Conservation (phyloP, 1,284 basidiomycete species). For the Hemileia vastatrix region DNA sequence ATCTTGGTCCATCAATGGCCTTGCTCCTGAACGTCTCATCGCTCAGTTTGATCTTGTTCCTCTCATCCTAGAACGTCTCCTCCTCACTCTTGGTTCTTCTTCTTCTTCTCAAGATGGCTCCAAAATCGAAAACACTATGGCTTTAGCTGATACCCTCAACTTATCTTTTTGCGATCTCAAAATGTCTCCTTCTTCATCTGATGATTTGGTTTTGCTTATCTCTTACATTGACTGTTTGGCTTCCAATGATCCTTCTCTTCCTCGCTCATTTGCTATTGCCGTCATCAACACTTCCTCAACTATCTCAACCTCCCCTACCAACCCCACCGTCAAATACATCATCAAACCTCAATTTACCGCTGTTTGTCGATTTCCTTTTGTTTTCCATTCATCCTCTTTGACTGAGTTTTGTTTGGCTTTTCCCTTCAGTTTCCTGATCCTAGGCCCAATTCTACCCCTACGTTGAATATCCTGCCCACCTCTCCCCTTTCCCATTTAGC, state of each 20-base stretch:
- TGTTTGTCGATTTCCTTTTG: too few relatives aligned
- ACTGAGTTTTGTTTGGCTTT: neutral
- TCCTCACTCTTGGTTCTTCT: too few relatives aligned
- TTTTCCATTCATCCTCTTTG: neutral
- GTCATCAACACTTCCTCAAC: constrained; percentile 14
- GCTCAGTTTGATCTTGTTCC: too few relatives aligned
- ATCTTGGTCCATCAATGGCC: too few relatives aligned
- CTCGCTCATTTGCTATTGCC: constrained; percentile 19
- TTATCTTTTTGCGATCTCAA: too few relatives aligned
- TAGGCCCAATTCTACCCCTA: constrained; percentile 28
- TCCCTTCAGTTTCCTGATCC: constrained; percentile 28
- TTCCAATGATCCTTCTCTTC: neutral
- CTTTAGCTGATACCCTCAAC: too few relatives aligned
- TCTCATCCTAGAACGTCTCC: too few relatives aligned
- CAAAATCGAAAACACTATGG: too few relatives aligned
- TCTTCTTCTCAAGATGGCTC: too few relatives aligned
- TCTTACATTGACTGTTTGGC: constrained; percentile 16
- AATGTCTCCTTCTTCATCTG: too few relatives aligned
- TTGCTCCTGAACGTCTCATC: too few relatives aligned
- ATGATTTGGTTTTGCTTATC: constrained; percentile 17
- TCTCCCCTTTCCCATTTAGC: constrained; percentile 19
- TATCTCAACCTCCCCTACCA: constrained; percentile 2
- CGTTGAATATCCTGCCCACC: constrained; percentile 29
- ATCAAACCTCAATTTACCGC: neutral
- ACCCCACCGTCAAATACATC: neutral